Evolutionary conservation across 352 stramenopile genomes (phyloP), one percentile per base, ranked within the genome.

Genomic region (Phytopythium aichiense): DNA sequence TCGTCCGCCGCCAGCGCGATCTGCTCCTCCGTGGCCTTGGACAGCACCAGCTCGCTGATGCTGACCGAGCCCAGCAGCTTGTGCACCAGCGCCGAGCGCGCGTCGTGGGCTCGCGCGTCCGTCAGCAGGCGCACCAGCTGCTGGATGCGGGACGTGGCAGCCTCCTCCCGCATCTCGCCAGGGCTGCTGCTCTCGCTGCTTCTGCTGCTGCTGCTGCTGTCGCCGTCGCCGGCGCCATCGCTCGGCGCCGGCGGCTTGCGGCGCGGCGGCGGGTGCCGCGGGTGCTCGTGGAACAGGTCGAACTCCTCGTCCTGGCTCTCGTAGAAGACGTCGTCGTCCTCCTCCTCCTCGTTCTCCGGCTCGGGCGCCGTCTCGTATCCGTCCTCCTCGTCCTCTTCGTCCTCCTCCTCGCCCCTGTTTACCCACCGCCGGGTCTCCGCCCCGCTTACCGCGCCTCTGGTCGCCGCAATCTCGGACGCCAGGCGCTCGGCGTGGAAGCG

Each of bases 1-100:
- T 89, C 82, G 63, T 89, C 88, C 18, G 80, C 82, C 0, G 80
- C 80, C 8, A 72, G 72, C 18, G 80, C 82, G 61, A 91, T 91
- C 61, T 88, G 76, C 35, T 91, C 82, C 58, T 89, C 67, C 4
- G 74, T 88, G 30, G 80, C 80, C 56, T 84, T 78, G 28, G 72
- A 84, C 48, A 91, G 65, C 61, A 91, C 58, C 38, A 91, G 67
- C 25, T 89, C 79, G 57, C 79, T 77, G 42, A 91, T 70, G 51
- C 75, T 82, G 22, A 76, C 72, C 37, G 86, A 68, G 30, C 69
- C 67, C 37, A 91, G 66, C 38, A 91, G 64, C 13, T 78, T 79
- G 60, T 77, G 57, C 63, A 88, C 76, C 18, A 91, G 71, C 60
- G 79, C 74, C 8, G 73, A 78, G 45, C 73, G 71, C 20, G 79